Percentiles rank a stretch among this genome's conserved stretches.
Conservation (phyloP, 495 filamentous ascomycete species). For the Pyrenula aspistea region DNA sequence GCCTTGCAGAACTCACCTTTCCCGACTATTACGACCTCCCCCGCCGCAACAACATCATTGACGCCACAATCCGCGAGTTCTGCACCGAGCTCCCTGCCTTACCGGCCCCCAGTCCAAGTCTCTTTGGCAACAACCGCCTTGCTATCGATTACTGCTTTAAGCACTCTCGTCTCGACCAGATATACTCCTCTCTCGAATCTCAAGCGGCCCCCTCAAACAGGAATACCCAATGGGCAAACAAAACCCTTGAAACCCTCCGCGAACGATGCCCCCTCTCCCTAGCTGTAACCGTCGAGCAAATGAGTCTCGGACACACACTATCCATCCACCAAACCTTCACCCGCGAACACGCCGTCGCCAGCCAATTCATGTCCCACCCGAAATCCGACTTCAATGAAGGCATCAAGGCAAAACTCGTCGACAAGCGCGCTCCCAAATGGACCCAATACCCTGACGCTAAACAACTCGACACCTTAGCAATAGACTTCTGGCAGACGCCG, state of each 20-base stretch:
- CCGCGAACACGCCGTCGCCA: slow-evolving; percentile 67
- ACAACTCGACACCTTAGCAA: neutral
- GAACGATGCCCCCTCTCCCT: slow-evolving; percentile 73
- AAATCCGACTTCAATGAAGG: slow-evolving; percentile 68
- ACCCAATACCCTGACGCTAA: slow-evolving; percentile 1
- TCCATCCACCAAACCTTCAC: slow-evolving; percentile 69
- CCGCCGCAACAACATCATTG: slow-evolving; percentile 56
- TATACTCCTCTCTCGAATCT: slow-evolving; percentile 55
- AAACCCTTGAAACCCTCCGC: slow-evolving; percentile 58
- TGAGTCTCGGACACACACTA: slow-evolving; percentile 67
- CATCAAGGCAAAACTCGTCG: slow-evolving; percentile 65
- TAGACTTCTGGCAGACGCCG: neutral
- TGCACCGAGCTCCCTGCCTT: slow-evolving; percentile 58
- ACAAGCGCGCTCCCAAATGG: slow-evolving; percentile 37
- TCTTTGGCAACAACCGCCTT: slow-evolving; percentile 52
- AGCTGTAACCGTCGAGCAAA: slow-evolving; percentile 66
- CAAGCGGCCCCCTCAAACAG: slow-evolving; percentile 7
- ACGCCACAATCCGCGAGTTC: slow-evolving; percentile 86
- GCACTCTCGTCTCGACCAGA: slow-evolving; percentile 51
- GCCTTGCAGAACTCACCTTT: slow-evolving; percentile 82
- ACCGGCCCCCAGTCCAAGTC: slow-evolving; percentile 8
- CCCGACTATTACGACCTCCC: slow-evolving; percentile 51
- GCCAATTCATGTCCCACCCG: slow-evolving; percentile 70
- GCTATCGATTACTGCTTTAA: slow-evolving; percentile 80
- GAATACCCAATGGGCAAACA: slow-evolving; percentile 56